Conservation (phyloP, 2,329 filamentous ascomycete species). For the Penicillium hordei region DNA sequence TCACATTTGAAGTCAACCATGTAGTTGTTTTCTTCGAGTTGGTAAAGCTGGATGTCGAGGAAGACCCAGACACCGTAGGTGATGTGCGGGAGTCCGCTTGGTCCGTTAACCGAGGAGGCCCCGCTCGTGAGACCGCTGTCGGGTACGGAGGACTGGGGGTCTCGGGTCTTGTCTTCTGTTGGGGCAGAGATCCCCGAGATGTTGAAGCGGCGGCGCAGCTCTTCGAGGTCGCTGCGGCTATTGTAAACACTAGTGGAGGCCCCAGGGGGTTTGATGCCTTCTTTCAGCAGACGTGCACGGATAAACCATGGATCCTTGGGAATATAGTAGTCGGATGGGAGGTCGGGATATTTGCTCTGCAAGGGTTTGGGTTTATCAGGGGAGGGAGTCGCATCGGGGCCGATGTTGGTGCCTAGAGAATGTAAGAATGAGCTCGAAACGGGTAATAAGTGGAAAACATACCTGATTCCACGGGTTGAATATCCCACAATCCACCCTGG, state of each 20-base stretch:
- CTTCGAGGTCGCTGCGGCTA: conserved; percentile 44
- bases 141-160: conserved; percentile 29
- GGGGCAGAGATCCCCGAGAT: conserved; percentile 35
- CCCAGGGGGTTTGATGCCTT: conserved; percentile 64
- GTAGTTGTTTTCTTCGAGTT: conserved; percentile 88
- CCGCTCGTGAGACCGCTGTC: conserved; percentile 35
- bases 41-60: conserved; percentile 93
- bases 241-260: conserved; percentile 40
- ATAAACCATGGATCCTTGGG: conserved; percentile 95
- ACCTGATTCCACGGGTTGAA: conserved; percentile 48
- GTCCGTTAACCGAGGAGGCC: conserved; percentile 39
- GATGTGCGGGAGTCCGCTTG: conserved; percentile 40
- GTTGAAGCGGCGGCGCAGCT: conserved; percentile 42
- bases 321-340: conserved; percentile 68
- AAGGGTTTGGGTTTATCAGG: conserved; percentile 40
- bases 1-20: conserved; percentile 99
- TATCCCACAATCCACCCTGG: conserved; percentile 84
- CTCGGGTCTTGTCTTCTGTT: conserved; percentile 33
- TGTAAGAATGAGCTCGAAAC: background rate
- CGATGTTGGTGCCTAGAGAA: conserved; percentile 35
- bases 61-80: conserved; percentile 83
- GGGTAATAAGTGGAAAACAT: conserved; percentile 2
- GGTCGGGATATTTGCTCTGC: conserved; percentile 46
- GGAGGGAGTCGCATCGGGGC: conserved; percentile 36
- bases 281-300: conserved; percentile 81